Conservation (phyloP, 352 stramenopile genomes). For the Pythium angustatum region DNA sequence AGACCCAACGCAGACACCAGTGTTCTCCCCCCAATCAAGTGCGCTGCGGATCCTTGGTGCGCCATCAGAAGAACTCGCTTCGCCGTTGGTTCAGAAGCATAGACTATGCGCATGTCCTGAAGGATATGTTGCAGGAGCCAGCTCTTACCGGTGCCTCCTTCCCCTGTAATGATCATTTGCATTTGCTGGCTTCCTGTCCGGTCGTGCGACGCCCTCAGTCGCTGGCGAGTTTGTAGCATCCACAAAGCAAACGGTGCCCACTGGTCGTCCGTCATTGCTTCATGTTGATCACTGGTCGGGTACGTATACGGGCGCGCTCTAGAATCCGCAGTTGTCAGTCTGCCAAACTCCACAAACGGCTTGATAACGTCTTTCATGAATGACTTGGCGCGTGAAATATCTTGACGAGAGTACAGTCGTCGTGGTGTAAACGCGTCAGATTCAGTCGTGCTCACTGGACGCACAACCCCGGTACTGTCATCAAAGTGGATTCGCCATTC, state of each 20-base stretch:
- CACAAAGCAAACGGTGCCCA: conserved; percentile 10
- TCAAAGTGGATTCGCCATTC: neutral
- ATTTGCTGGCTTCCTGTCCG: too few relatives aligned
- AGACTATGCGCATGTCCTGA: neutral
- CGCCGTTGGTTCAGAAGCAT: neutral
- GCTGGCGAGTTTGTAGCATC: neutral
- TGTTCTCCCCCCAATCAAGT: neutral
- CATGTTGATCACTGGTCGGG: neutral
- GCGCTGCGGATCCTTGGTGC: neutral
- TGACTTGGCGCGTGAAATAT: neutral
- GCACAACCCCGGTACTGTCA: neutral
- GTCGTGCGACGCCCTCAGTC: neutral
- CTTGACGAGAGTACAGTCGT: neutral
- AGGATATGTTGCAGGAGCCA: neutral
- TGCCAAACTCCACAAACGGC: too few relatives aligned
- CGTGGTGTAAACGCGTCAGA: neutral
- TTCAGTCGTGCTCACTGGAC: too few relatives aligned
- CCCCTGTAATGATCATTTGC: neutral
- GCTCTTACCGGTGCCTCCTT: neutral
- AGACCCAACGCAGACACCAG: too few relatives aligned
- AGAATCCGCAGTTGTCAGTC: too few relatives aligned
- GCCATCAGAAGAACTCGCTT: neutral
- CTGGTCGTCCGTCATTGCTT: conserved; percentile 5
- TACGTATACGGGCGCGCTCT: neutral
- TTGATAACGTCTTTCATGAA: conserved; percentile 14